Conservation (phyloP, 1,284 basidiomycete species). For the Salmacisia buchloeana region DNA sequence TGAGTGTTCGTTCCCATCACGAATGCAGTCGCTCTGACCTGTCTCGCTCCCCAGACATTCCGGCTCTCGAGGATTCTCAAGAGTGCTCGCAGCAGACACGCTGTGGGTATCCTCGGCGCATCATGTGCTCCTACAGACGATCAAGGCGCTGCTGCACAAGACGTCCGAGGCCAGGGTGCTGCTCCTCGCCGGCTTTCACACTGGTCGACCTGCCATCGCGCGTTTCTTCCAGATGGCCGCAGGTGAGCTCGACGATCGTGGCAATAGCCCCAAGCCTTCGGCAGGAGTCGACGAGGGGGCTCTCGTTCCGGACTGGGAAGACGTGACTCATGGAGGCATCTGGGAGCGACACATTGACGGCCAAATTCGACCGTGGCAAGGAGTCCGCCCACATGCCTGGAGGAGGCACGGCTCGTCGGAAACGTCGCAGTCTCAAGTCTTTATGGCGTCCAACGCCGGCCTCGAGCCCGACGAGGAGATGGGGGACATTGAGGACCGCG, state of each 20-base stretch:
- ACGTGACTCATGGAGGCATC: conserved; percentile 20
- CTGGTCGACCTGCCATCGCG: conserved; percentile 37
- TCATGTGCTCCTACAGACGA: conserved; percentile 30
- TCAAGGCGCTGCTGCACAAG: conserved; percentile 27
- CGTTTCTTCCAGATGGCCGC: conserved; percentile 26
- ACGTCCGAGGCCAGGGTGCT: conserved; percentile 21
- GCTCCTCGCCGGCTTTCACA: conserved; percentile 43
- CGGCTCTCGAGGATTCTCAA: conserved; percentile 23
- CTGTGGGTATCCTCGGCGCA: conserved; percentile 48
- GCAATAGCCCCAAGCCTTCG: neutral
- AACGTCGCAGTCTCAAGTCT: too few species aligned
- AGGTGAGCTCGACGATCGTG: neutral
- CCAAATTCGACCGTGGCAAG: conserved; percentile 17
- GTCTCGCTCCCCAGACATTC: neutral
- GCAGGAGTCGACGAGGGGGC: too few species aligned
- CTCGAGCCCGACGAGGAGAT: conserved; percentile 30
- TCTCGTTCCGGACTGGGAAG: conserved; percentile 24
- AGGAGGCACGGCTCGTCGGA: neutral
- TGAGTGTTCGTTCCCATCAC: neutral
- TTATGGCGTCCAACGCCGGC: neutral
- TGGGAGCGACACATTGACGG: conserved; percentile 34
- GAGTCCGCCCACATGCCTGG: conserved; percentile 9
- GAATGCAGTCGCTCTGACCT: neutral
- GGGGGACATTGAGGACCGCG: conserved; percentile 39
- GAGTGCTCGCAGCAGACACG: conserved; percentile 38